Conservation (phyloP, 2,329 filamentous ascomycete species). For the Arachnopeziza araneosa region DNA sequence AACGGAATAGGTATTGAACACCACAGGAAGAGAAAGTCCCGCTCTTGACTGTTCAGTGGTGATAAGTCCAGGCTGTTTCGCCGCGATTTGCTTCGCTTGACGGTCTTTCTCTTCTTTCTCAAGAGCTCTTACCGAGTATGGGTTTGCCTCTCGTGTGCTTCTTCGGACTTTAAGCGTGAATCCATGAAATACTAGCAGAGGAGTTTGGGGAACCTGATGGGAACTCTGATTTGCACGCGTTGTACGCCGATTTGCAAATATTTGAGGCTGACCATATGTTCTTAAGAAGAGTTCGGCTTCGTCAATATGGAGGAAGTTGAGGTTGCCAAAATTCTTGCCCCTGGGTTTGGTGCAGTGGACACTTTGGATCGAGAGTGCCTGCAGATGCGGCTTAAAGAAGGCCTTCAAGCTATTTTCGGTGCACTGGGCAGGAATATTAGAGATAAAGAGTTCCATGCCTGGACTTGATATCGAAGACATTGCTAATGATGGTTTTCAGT, state of each 20-base stretch:
- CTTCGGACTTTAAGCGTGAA: conserved; percentile 21
- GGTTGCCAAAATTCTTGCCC: conserved; percentile 35
- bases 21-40: conserved; percentile 14
- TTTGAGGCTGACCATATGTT: conserved; percentile 25
- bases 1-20: conserved; percentile 31
- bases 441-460: conserved; percentile 43
- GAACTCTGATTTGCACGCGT: neutral
- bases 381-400: conserved; percentile 36
- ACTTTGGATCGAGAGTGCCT: conserved; percentile 33
- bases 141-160: conserved; percentile 21
- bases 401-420: conserved; percentile 38
- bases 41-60: neutral
- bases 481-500: too few relatives aligned
- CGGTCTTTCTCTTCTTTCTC: conserved; percentile 20
- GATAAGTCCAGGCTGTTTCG: neutral
- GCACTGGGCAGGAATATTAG: conserved; percentile 36
- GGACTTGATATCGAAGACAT: neutral
- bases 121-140: conserved; percentile 16
- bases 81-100: conserved; percentile 1
- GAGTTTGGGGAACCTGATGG: neutral
- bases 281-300: conserved; percentile 40
- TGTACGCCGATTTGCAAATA: neutral
- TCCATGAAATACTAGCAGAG: conserved; percentile 7
- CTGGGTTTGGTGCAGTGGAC: conserved; percentile 40
- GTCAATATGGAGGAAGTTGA: conserved; percentile 39